These are phyloP conservation scores for Candida odintsovae DNA, from an alignment of 805 yeast species.

Conservation along the genomic window DNA sequence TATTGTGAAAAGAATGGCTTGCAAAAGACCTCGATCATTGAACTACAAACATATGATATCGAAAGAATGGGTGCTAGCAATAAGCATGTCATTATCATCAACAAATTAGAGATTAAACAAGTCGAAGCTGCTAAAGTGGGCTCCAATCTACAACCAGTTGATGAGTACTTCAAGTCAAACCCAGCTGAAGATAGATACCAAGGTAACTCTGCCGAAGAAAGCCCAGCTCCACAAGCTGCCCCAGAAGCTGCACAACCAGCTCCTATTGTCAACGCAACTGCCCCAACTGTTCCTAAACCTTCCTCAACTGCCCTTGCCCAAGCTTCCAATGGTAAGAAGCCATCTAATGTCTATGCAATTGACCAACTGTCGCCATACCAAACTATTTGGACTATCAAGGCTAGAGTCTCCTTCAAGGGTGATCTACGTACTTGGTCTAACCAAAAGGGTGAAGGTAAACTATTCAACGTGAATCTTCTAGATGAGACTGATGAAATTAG, in stretches of 20 bases:
- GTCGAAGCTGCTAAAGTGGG: constrained; percentile 34
- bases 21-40: constrained; percentile 37
- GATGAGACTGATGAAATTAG: constrained; percentile 96
- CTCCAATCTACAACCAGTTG: constrained; percentile 38
- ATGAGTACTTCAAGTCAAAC: constrained; percentile 52
- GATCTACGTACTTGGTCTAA: constrained; percentile 87
- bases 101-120: constrained; percentile 22
- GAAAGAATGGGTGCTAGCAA: constrained; percentile 32
- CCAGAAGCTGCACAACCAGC: constrained; percentile 2
- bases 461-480: constrained; percentile 79
- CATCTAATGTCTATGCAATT: constrained; percentile 57
- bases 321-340: constrained; percentile 20
- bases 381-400: constrained; percentile 87
- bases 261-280: constrained; percentile 2
- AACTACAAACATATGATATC: constrained; percentile 34
- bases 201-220: constrained; percentile 16
- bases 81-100: constrained; percentile 26
- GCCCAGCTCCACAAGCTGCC: constrained; percentile 16
- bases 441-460: constrained; percentile 81
- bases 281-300: constrained; percentile 13
- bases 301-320: not conserved
- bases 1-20: constrained; percentile 41
- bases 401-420: constrained; percentile 82
- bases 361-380: constrained; percentile 90
- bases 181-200: constrained; percentile 43